These are phyloP conservation scores for Eutrema salsugineum DNA, from an alignment of 441 rosid genomes.

Conservation along the genomic window DNA sequence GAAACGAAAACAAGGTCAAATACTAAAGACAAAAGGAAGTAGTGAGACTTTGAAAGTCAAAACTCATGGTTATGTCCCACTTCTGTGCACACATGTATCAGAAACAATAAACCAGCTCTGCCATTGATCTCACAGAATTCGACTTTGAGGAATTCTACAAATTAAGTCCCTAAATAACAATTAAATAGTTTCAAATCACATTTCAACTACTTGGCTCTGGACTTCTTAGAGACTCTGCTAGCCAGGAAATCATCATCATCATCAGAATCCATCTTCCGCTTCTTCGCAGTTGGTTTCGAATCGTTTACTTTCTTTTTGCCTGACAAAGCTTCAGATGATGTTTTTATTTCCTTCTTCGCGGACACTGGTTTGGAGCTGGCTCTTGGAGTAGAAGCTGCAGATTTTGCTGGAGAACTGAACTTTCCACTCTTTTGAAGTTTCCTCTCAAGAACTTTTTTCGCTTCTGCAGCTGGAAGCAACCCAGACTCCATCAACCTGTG, in stretches of 20 bases:
- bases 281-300: constrained; percentile 40
- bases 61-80: background rate
- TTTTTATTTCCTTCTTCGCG: constrained; percentile 32
- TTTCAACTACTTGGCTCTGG: constrained; percentile 29
- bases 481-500: constrained; percentile 98
- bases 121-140: constrained; percentile 5
- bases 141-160: background rate
- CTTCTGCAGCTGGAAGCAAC: constrained; percentile 66
- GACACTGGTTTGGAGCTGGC: constrained; percentile 33
- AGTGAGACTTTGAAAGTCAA: background rate
- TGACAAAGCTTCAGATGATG: constrained; percentile 35
- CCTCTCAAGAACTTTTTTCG: constrained; percentile 64
- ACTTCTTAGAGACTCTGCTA: constrained; percentile 23
- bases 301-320: constrained; percentile 40
- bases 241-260: constrained; percentile 38
- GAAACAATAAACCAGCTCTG: background rate
- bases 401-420: constrained; percentile 54
- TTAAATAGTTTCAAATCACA: constrained; percentile 11
- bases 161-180: background rate
- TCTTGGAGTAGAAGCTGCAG: constrained; percentile 39
- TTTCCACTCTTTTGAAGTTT: constrained; percentile 58
- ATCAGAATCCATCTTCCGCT: constrained; percentile 50
- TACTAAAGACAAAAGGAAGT: no score
- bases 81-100: background rate
- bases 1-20: no score